A percentile compares a stretch with the other conserved stretches of the same genome.
Conservation (phyloP, 176 grass and related monocot species). For the Oryza nivara region DNA sequence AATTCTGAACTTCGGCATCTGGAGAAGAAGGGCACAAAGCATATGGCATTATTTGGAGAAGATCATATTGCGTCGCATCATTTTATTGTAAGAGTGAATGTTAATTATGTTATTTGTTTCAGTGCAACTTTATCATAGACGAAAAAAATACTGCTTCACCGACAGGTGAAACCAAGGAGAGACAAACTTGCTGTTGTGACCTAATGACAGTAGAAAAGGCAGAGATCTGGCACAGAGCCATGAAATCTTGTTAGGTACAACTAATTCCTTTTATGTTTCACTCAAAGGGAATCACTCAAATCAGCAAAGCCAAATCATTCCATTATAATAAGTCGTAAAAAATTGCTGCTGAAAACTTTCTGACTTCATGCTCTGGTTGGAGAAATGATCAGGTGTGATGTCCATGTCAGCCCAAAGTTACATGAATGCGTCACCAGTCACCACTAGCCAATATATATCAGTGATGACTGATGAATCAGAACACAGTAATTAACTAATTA, state of each 20-base stretch:
- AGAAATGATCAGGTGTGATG: conserved; percentile 15
- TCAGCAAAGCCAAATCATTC: conserved; percentile 3
- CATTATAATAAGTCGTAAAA: conserved; percentile 12
- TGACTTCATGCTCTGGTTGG: conserved; percentile 6
- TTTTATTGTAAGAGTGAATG: not conserved
- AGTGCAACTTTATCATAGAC: not conserved
- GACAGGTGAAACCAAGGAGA: not conserved
- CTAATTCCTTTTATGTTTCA: conserved; percentile 52
- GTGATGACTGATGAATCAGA: not conserved
- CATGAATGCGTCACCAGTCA: not conserved
- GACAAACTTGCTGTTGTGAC: not conserved
- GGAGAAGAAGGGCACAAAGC: not conserved
- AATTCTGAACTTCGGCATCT: not conserved
- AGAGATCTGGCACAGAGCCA: conserved; percentile 2
- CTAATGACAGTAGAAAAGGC: not conserved
- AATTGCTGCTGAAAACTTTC: not conserved
- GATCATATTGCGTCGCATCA: not conserved
- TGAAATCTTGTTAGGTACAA: conserved; percentile 51
- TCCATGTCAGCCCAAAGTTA: conserved; percentile 30
- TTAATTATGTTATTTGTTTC: not conserved
- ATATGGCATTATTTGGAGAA: not conserved
- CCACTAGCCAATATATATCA: not conserved
- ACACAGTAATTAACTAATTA: not conserved
- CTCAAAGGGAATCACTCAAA: conserved; percentile 36
- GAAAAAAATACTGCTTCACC: not conserved